These are phyloP conservation scores for Theileria equi DNA, from an alignment of 169 alveolate genomes.

Conservation along the genomic window DNA sequence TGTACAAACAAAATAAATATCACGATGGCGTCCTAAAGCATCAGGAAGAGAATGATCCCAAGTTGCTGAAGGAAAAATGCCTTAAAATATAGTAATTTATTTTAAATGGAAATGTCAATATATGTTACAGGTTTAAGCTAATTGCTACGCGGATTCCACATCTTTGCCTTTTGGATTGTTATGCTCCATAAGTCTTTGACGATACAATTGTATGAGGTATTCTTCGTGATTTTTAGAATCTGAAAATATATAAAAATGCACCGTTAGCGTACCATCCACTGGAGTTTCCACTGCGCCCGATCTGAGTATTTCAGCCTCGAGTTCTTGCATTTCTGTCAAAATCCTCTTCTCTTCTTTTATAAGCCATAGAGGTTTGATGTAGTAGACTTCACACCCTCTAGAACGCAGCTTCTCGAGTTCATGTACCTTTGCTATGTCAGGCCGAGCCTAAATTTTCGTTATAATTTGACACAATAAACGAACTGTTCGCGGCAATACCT, in stretches of 20 bases:
- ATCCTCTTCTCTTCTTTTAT: constrained; percentile 77
- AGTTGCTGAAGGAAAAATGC: not conserved
- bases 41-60: constrained; percentile 1
- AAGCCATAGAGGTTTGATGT: constrained; percentile 87
- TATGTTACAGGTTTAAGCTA: too few relatives aligned
- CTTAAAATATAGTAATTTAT: not conserved
- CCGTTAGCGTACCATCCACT: too few relatives aligned
- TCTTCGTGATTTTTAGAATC: constrained; percentile 2
- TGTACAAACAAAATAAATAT: not conserved
- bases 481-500: constrained; percentile 78
- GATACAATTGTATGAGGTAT: constrained; percentile 30
- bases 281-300: constrained; percentile 21
- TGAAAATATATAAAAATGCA: too few relatives aligned
- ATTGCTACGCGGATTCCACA: too few relatives aligned
- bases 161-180: constrained; percentile 37
- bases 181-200: constrained; percentile 23
- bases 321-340: constrained; percentile 72
- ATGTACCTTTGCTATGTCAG: constrained; percentile 74
- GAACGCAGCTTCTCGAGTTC: constrained; percentile 82
- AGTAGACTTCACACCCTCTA: constrained; percentile 78
- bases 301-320: constrained; percentile 66
- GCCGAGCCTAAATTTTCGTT: constrained; percentile 67
- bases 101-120: too few relatives aligned
- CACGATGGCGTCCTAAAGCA: not conserved
- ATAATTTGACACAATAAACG: not conserved